These are phyloP conservation scores for Cetradonia linearis DNA, from an alignment of 495 filamentous ascomycete species.

Conservation along the genomic window DNA sequence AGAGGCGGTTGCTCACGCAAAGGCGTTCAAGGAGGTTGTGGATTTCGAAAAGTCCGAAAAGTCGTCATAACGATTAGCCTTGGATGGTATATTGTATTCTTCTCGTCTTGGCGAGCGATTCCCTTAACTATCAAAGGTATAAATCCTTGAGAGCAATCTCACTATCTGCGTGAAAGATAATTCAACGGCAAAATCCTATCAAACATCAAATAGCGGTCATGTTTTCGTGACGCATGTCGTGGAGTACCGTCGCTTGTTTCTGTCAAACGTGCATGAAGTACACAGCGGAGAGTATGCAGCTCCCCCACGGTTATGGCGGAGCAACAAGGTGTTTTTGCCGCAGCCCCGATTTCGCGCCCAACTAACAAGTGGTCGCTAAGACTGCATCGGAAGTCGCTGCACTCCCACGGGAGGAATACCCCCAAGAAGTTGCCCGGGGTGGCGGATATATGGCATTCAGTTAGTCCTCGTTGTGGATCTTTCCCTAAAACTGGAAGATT, in stretches of 20 bases:
- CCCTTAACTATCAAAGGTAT: neutral
- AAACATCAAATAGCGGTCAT: neutral
- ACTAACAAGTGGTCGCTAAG: neutral
- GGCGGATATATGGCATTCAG: neutral
- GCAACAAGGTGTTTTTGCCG: neutral
- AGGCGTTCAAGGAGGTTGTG: conserved; percentile 65
- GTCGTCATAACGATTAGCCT: conserved; percentile 28
- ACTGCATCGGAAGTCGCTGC: neutral
- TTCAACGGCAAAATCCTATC: neutral
- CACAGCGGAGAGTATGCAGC: neutral
- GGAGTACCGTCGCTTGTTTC: neutral
- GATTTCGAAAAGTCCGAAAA: conserved; percentile 59
- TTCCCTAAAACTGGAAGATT: neutral
- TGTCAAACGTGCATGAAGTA: neutral
- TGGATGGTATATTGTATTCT: conserved; percentile 19
- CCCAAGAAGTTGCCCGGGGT: neutral
- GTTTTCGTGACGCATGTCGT: conserved; percentile 11
- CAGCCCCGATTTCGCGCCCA: neutral
- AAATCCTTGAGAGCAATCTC: conserved; percentile 2
- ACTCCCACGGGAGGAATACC: neutral
- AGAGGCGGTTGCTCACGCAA: conserved; percentile 51
- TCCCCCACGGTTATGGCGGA: conserved; percentile 1
- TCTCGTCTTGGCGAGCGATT: conserved; percentile 5
- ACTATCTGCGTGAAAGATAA: neutral
- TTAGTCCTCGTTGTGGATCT: neutral